Conservation (phyloP, 2,329 filamentous ascomycete genomes). For the Colletotrichum tamarilloi region DNA sequence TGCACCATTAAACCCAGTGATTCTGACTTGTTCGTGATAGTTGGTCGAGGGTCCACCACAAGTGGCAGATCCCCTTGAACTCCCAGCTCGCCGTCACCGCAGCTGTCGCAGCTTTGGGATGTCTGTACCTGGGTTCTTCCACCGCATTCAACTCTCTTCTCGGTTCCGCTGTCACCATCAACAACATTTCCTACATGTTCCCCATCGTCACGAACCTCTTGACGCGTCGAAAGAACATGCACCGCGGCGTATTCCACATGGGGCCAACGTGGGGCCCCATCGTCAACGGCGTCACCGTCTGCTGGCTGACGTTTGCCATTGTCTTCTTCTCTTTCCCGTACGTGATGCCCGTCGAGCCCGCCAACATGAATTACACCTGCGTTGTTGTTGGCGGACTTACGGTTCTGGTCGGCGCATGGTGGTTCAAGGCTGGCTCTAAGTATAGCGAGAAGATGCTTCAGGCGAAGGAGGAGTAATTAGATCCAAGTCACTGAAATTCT, state of each 20-base stretch:
- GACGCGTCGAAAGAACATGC: slow-evolving; percentile 51
- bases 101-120: slow-evolving; percentile 51
- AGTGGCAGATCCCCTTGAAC: slow-evolving; percentile 50
- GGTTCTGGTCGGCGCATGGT: slow-evolving; percentile 53
- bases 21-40: slow-evolving; percentile 9
- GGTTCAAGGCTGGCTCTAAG: slow-evolving; percentile 52
- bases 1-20: slow-evolving; percentile 23
- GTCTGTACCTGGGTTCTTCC: slow-evolving; percentile 54
- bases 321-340: slow-evolving; percentile 59
- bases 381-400: slow-evolving; percentile 54
- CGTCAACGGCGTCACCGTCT: slow-evolving; percentile 49
- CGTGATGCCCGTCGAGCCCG: slow-evolving; percentile 47
- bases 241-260: slow-evolving; percentile 52
- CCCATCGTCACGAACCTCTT: slow-evolving; percentile 57
- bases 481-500: neutral
- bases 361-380: slow-evolving; percentile 62
- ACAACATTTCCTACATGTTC: slow-evolving; percentile 57
- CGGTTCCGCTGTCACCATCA: slow-evolving; percentile 52
- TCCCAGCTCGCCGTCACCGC: slow-evolving; percentile 48
- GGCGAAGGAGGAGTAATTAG: slow-evolving; percentile 42
- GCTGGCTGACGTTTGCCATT: slow-evolving; percentile 53
- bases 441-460: slow-evolving; percentile 52
- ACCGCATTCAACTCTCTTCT: slow-evolving; percentile 58
- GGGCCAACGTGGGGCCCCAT: slow-evolving; percentile 44
- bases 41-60: slow-evolving; percentile 50